These are phyloP conservation scores for Fusarium kyushuense DNA, from an alignment of 2,329 filamentous ascomycete species.

Conservation along the genomic window DNA sequence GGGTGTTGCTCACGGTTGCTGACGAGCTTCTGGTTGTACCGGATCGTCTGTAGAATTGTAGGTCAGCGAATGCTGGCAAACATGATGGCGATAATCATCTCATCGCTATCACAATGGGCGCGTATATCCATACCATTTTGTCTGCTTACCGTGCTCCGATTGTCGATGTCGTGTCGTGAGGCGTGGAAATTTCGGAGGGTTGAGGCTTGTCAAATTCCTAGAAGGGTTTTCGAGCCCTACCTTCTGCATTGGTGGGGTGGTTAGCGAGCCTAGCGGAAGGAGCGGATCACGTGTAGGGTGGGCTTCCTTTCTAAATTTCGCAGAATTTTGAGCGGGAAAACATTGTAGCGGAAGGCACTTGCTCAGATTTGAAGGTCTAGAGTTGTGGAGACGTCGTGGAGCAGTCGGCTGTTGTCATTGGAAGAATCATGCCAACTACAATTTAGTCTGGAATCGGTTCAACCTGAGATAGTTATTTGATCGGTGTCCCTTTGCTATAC, in stretches of 20 bases:
- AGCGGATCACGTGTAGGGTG: slow-evolving; percentile 37
- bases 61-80: slow-evolving; percentile 46
- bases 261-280: slow-evolving; percentile 37
- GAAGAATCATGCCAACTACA: too few relatives aligned
- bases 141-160: slow-evolving; percentile 61
- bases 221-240: slow-evolving; percentile 60
- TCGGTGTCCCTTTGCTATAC: too few relatives aligned
- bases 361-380: background rate
- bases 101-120: slow-evolving; percentile 37
- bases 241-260: slow-evolving; percentile 48
- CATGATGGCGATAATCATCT: slow-evolving; percentile 33
- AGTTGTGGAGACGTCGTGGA: background rate
- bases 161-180: slow-evolving; percentile 57
- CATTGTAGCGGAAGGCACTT: slow-evolving; percentile 6
- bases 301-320: background rate
- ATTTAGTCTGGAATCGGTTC: too few relatives aligned
- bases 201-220: slow-evolving; percentile 57
- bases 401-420: background rate
- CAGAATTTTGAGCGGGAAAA: slow-evolving; percentile 21
- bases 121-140: slow-evolving; percentile 63
- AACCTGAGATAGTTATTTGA: too few relatives aligned
- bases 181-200: slow-evolving; percentile 56
- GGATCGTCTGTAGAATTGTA: slow-evolving; percentile 80
- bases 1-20: slow-evolving; percentile 82
- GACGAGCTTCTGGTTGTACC: slow-evolving; percentile 99